Conservation (phyloP, 73 alveolate species). For the Paramecium sexaurelia region DNA sequence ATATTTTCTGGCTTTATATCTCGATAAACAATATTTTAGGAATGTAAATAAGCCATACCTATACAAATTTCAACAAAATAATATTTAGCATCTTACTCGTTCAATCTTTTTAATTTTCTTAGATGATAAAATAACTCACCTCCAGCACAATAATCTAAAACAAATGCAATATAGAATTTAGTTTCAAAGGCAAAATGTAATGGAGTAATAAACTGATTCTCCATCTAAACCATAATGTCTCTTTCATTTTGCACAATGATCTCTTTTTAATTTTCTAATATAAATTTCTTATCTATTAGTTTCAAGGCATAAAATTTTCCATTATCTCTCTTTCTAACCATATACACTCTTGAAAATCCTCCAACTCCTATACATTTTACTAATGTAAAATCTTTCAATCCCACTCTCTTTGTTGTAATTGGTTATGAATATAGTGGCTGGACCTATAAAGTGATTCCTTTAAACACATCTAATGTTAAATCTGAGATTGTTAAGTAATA, state of each 20-base stretch:
- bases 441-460: neutral
- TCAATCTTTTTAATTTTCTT: conserved; percentile 74
- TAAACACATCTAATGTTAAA: neutral
- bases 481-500: neutral
- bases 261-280: conserved; percentile 72
- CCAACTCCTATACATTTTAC: conserved; percentile 90
- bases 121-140: conserved; percentile 90
- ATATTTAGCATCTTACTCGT: conserved; percentile 73
- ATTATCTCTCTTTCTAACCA: conserved; percentile 86
- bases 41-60: conserved; percentile 81
- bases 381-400: conserved; percentile 56
- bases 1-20: conserved; percentile 98
- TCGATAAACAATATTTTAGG: conserved; percentile 85
- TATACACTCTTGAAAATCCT: conserved; percentile 83
- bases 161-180: conserved; percentile 73
- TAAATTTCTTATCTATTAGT: conserved; percentile 75
- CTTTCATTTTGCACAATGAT: conserved; percentile 75
- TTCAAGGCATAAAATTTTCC: conserved; percentile 88
- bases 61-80: conserved; percentile 76
- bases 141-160: conserved; percentile 88
- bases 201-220: conserved; percentile 77
- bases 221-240: conserved; percentile 69
- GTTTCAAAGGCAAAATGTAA: conserved; percentile 82
- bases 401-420: conserved; percentile 33
- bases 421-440: neutral